Base-by-base conservation (phyloP, 495 filamentous ascomycete species). In the Penicillium lagena region DNA sequence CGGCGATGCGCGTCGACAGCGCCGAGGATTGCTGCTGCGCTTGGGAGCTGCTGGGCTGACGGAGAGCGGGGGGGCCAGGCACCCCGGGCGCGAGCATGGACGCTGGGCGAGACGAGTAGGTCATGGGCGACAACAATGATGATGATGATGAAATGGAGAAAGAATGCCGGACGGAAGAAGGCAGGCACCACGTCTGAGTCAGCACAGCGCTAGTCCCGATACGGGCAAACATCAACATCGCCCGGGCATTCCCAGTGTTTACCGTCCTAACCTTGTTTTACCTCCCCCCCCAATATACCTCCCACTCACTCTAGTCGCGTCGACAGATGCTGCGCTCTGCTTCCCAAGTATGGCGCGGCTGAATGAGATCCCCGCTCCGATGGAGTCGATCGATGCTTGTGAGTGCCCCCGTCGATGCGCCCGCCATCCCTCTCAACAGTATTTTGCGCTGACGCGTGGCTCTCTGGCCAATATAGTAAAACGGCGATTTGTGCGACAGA, bases 401-500 rank as follows among this genome's bases (percentile, higher is more conserved):
- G 75, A 67, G 89, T 81, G 9, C 1, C 27, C 13, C 9, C 9
- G 22, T 22, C 22, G 22, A 4, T 22, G 22, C 22, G 22, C 22
- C 22, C 22, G 22, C 22, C 22, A 22, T 12, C 12, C 12, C 10
- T 33, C 15, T 13, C 14, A 14, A 27, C 12, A 9, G 40, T 12
- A 50, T 12, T 39, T 27, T 15, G 22, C 10, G 30, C 27, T 62
- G 43, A 49, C 41, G 15, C 42, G 31, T 42, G 12, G 9, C 29
- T 30, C 11, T 9, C 31, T 30, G 31, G 39, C 40, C 40, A 49
- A 37, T 51, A 41, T 58, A 95, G 89, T 95, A 32, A 90, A 89
- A 59, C 73, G 87, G 51, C 80, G 86, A 58, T 95, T 93, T 58
- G 70, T 95, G 38, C 80, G 91, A 34, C 93, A 98, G 61, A 98